phyloP scores from a whole-genome alignment of 441 rosid species.

The Melastoma candidum region DNA sequence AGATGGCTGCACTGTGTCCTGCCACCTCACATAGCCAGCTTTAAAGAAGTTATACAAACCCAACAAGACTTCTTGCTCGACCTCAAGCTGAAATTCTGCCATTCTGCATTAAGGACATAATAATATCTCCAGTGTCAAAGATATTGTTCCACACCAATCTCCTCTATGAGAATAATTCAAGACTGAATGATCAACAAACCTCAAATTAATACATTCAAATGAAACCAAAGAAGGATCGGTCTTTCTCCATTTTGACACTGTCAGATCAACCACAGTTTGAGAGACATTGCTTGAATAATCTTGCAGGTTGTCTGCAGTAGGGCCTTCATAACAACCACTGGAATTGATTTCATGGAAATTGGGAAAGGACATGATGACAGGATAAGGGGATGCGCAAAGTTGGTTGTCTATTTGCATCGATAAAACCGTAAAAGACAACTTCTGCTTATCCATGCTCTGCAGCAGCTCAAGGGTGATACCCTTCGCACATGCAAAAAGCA shows the following conservation, averaged over 20 bases:
- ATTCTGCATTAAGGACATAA: slow-evolving; percentile 44
- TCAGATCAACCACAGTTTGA: slow-evolving; percentile 53
- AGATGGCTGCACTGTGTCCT: slow-evolving; percentile 42
- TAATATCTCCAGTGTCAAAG: slow-evolving; percentile 15
- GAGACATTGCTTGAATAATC: slow-evolving; percentile 26
- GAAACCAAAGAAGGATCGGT: slow-evolving; percentile 38
- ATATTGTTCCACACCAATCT: too few relatives aligned
- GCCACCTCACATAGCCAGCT: slow-evolving; percentile 56
- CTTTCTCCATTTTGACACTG: slow-evolving; percentile 80
- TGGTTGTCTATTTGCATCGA: slow-evolving; percentile 90
- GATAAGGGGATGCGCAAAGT: slow-evolving; percentile 58
- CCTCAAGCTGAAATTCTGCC: slow-evolving; percentile 73
- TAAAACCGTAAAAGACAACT: slow-evolving; percentile 59
- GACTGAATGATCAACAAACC: slow-evolving; percentile 25
- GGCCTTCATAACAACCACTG: slow-evolving; percentile 28
- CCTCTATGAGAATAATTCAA: too few relatives aligned
- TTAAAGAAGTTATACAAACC: slow-evolving; percentile 59
- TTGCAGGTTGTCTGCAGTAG: slow-evolving; percentile 21
- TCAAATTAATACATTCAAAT: slow-evolving; percentile 44
- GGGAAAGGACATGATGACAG: slow-evolving; percentile 82
- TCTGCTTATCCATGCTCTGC: slow-evolving; percentile 84
- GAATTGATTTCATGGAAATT: slow-evolving; percentile 38
- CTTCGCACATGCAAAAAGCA: slow-evolving; percentile 83
- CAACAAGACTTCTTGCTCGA: slow-evolving; percentile 78
- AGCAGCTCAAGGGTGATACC: slow-evolving; percentile 48